A percentile compares a stretch with the other conserved stretches of the same genome.
phyloP scores from a whole-genome alignment of 805 yeast genomes.

The Metschnikowia anglica region DNA sequence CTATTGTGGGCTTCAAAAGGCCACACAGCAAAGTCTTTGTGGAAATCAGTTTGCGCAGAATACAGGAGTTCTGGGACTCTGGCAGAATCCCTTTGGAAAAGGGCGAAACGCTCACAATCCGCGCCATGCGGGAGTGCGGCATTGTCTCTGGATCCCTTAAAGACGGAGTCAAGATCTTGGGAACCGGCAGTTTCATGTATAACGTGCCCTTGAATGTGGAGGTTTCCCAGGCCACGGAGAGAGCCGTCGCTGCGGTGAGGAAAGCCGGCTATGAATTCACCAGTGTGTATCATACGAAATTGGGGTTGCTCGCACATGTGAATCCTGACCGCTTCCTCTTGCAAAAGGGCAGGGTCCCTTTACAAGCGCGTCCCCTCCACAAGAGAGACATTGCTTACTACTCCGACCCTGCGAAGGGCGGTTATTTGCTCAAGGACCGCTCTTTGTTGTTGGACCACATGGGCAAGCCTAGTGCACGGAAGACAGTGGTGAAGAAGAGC shows the following conservation, averaged over 20 bases:
- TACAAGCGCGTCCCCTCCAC: slow-evolving; percentile 81
- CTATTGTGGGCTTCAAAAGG: slow-evolving; percentile 84
- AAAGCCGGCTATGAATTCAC: slow-evolving; percentile 69
- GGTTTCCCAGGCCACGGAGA: slow-evolving; percentile 75
- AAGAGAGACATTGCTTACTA: slow-evolving; percentile 80
- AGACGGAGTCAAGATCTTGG: slow-evolving; percentile 82
- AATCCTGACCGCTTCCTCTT: slow-evolving; percentile 67
- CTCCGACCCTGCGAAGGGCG: slow-evolving; percentile 67
- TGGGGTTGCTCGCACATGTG: slow-evolving; percentile 73
- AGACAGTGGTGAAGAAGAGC: slow-evolving; percentile 28
- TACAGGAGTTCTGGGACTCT: slow-evolving; percentile 66
- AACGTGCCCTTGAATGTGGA: slow-evolving; percentile 70
- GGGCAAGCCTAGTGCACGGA: slow-evolving; percentile 18
- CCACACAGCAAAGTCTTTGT: slow-evolving; percentile 52
- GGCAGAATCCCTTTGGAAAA: slow-evolving; percentile 60
- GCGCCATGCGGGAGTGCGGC: slow-evolving; percentile 72
- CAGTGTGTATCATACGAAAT: slow-evolving; percentile 61
- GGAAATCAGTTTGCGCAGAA: slow-evolving; percentile 64
- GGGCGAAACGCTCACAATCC: slow-evolving; percentile 70
- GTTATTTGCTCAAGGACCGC: slow-evolving; percentile 57
- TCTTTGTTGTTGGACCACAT: slow-evolving; percentile 41
- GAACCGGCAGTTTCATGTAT: slow-evolving; percentile 51
- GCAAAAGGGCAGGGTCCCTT: slow-evolving; percentile 77
- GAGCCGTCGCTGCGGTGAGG: slow-evolving; percentile 75
- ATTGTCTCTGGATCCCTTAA: slow-evolving; percentile 66